Conservation (phyloP, 331 rosid genomes). For the Acacia pycnantha region DNA sequence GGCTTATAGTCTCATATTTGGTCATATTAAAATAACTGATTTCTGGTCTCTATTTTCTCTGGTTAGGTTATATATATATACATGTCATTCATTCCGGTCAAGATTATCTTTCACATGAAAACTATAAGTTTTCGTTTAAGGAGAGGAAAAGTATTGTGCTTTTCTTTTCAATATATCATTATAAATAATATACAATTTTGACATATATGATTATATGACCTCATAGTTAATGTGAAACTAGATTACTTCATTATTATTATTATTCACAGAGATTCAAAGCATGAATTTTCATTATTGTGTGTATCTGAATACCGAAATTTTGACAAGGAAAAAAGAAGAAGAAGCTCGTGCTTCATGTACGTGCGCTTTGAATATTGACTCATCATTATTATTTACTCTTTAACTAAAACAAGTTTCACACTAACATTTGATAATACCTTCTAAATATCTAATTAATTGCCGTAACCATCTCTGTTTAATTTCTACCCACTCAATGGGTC, state of each 20-base stretch:
- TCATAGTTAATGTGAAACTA: not conserved
- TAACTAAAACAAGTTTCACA: not conserved
- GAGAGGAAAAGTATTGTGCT: not conserved
- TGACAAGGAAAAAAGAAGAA: not conserved
- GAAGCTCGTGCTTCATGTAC: not conserved
- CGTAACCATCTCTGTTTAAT: not conserved
- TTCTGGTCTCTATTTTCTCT: not conserved
- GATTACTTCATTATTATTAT: not conserved
- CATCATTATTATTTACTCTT: not conserved
- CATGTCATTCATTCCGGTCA: not conserved
- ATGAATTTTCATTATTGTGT: not conserved
- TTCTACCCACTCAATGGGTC: not conserved
- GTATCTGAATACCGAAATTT: not conserved
- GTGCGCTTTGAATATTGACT: not conserved
- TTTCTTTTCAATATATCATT: not conserved
- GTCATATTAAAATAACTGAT: not conserved
- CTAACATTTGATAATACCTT: not conserved
- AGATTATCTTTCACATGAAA: not conserved
- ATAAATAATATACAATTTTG: not conserved
- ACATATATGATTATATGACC: not conserved
- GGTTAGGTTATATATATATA: not conserved
- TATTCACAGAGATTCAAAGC: not conserved
- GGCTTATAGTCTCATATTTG: not conserved
- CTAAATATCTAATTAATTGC: not conserved
- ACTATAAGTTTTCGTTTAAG: not conserved